phyloP scores from a whole-genome alignment of 208 protist species.

The Vickermania ingenoplastis region DNA sequence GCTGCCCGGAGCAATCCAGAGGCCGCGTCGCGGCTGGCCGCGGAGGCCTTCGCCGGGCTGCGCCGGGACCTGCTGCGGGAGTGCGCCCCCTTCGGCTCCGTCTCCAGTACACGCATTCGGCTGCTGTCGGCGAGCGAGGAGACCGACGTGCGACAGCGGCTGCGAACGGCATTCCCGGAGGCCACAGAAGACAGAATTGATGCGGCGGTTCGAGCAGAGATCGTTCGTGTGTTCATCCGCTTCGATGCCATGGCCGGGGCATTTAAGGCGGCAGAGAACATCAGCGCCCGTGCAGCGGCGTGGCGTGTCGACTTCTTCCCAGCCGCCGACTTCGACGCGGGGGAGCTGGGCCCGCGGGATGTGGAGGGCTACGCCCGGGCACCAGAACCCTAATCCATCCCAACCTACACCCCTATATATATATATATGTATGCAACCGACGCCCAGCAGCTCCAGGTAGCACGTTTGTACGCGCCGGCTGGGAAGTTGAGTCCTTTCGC shows the following conservation, averaged over 20 bases:
- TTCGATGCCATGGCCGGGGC: slow-evolving; percentile 75
- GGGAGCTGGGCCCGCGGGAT: slow-evolving; percentile 25
- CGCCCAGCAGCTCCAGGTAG: too few species aligned
- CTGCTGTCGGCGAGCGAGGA: slow-evolving; percentile 17
- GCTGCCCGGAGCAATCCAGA: neutral
- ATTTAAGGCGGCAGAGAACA: slow-evolving; percentile 61
- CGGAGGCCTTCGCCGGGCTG: slow-evolving; percentile 11
- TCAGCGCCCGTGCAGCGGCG: neutral
- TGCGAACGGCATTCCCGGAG: slow-evolving; percentile 2
- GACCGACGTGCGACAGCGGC: slow-evolving; percentile 1
- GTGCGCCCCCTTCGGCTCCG: slow-evolving; percentile 46
- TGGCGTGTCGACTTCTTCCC: slow-evolving; percentile 61
- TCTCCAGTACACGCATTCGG: slow-evolving; percentile 33
- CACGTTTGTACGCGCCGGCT: too few species aligned
- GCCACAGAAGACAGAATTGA: neutral
- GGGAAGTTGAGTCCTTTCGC: too few species aligned
- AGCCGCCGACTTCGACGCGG: slow-evolving; percentile 42
- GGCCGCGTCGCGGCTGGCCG: neutral
- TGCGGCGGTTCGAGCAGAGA: slow-evolving; percentile 18
- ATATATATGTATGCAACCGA: too few species aligned
- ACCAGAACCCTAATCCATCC: too few species aligned
- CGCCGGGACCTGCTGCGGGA: slow-evolving; percentile 22
- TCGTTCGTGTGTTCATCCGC: slow-evolving; percentile 68
- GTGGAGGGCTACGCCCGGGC: slow-evolving; percentile 8
- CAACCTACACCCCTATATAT: too few species aligned